Percentiles rank a stretch among this genome's conserved stretches.
These are phyloP conservation scores for Theobroma cacao DNA, from an alignment of 345 rosid genomes.

Conservation along the genomic window DNA sequence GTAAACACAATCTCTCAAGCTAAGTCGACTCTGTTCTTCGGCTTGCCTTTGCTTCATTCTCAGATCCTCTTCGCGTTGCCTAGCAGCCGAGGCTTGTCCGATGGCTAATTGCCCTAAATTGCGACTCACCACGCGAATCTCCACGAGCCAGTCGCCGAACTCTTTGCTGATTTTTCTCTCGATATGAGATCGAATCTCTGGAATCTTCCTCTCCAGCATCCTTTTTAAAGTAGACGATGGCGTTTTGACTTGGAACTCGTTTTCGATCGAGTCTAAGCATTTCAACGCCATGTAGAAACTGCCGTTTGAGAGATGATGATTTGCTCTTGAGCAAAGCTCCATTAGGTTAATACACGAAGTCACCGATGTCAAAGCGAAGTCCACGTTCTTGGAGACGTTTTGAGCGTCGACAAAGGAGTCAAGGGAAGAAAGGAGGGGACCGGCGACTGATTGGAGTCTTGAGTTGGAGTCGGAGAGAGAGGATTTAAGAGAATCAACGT, in stretches of 20 bases:
- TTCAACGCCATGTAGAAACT: conserved; percentile 88
- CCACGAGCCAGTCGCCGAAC: conserved; percentile 94
- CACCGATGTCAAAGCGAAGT: conserved; percentile 60
- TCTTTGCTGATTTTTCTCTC: conserved; percentile 88
- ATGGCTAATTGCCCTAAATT: conserved; percentile 92
- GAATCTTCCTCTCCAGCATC: conserved; percentile 88
- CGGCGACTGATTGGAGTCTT: conserved; percentile 76
- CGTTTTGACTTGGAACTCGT: conserved; percentile 50
- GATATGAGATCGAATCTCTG: conserved; percentile 69
- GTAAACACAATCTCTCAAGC: conserved; percentile 83
- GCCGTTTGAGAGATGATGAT: conserved; percentile 60
- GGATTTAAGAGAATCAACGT: conserved; percentile 89
- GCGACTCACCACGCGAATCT: conserved; percentile 90
- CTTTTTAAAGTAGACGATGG: conserved; percentile 74
- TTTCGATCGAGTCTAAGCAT: conserved; percentile 76
- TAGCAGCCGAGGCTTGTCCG: conserved; percentile 89
- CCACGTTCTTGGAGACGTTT: conserved; percentile 65
- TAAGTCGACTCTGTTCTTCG: conserved; percentile 90
- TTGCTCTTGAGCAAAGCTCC: conserved; percentile 79
- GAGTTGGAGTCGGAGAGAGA: conserved; percentile 85
- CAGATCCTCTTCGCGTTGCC: conserved; percentile 94
- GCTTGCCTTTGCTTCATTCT: conserved; percentile 96
- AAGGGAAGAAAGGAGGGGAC: conserved; percentile 72
- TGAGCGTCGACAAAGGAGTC: conserved; percentile 77
- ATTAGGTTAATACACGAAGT: conserved; percentile 53